A percentile compares a stretch with the other conserved stretches of the same genome.
Evolutionary conservation across 768 basidiomycete genomes (phyloP).

Genomic region (Solioccasus polychromus): DNA sequence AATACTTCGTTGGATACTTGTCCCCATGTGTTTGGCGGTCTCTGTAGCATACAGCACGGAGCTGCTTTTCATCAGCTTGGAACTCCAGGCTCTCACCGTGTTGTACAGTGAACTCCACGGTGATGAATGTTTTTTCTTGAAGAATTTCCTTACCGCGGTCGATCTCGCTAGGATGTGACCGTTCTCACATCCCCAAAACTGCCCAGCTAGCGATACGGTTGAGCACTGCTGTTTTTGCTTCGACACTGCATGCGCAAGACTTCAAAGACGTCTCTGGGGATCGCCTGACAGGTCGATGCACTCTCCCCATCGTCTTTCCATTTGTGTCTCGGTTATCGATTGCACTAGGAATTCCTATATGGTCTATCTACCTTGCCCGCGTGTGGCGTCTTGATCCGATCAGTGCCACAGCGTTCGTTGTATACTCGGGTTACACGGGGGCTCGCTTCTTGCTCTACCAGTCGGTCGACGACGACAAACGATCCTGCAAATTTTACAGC

Average conservation of each 20-base stretch:
- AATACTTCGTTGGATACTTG: slow-evolving; percentile 35
- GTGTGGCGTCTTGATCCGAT: slow-evolving; percentile 20
- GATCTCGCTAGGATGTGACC: slow-evolving; percentile 21
- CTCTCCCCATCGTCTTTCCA: slow-evolving; percentile 41
- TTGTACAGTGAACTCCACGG: slow-evolving; percentile 36
- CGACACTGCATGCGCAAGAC: slow-evolving; percentile 32
- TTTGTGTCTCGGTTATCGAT: slow-evolving; percentile 15
- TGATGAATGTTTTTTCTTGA: slow-evolving; percentile 26
- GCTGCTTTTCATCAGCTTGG: slow-evolving; percentile 30
- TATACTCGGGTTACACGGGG: slow-evolving; percentile 17
- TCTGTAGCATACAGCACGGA: slow-evolving; percentile 30
- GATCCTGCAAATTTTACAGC: slow-evolving; percentile 23
- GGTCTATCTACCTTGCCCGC: slow-evolving; percentile 21
- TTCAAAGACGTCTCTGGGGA: slow-evolving; percentile 42
- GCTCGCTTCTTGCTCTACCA: slow-evolving; percentile 17
- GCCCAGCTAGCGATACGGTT: slow-evolving; percentile 22
- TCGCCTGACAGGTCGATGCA: slow-evolving; percentile 30
- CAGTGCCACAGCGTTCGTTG: slow-evolving; percentile 13
- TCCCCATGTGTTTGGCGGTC: slow-evolving; percentile 30
- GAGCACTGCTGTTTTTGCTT: slow-evolving; percentile 28
- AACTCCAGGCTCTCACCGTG: slow-evolving; percentile 19
- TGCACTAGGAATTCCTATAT: slow-evolving; percentile 19
- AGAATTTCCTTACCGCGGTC: slow-evolving; percentile 31
- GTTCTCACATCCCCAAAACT: slow-evolving; percentile 6
- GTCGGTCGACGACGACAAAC: slow-evolving; percentile 16